Evolutionary conservation across 257 asterid genomes (phyloP).

Genomic region (Parsonsia alboflavescens): DNA sequence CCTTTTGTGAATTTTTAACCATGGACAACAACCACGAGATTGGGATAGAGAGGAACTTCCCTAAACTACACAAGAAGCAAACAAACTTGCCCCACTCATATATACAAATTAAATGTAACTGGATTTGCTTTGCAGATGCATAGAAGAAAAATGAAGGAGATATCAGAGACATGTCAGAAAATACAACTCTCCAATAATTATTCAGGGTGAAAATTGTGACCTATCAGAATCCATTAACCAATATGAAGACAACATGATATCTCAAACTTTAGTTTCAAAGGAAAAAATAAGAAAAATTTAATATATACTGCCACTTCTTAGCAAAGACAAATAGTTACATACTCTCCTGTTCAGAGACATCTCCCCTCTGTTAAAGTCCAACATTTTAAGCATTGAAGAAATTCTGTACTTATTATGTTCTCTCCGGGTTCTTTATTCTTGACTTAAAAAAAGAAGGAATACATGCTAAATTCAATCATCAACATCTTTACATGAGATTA

Average conservation of each 20-base stretch:
- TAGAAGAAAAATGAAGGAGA: background rate
- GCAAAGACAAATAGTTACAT: background rate
- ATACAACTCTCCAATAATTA: background rate
- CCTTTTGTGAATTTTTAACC: background rate
- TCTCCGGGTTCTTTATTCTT: background rate
- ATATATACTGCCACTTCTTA: background rate
- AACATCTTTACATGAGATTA: background rate
- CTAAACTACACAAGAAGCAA: background rate
- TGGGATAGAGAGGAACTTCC: background rate
- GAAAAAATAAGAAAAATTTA: background rate
- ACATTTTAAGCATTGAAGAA: background rate
- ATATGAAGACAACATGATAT: background rate
- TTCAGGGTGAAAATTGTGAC: background rate
- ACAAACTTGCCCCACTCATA: background rate
- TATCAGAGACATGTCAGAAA: background rate
- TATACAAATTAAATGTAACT: background rate
- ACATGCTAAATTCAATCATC: background rate
- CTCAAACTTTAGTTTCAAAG: background rate
- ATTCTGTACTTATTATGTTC: background rate
- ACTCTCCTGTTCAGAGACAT: background rate
- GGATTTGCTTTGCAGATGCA: background rate
- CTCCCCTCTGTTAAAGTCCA: background rate
- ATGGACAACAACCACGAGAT: no score
- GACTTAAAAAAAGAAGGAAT: background rate
- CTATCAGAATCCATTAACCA: background rate